Evolutionary conservation across 805 yeast species (phyloP), one percentile per base, ranked within the genome.

Genomic region (Kodamaea sagamina): DNA sequence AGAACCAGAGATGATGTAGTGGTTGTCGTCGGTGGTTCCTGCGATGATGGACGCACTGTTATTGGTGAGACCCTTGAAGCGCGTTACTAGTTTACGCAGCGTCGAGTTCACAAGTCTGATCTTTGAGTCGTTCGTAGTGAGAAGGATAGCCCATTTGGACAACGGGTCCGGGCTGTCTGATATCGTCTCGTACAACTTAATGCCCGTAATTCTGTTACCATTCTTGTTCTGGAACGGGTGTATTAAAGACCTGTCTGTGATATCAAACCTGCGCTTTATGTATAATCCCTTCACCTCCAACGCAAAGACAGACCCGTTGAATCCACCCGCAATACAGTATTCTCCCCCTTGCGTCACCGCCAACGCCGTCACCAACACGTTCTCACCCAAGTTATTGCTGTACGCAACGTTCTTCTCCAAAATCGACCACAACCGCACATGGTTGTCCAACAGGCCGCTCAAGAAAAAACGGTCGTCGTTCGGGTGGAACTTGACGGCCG

Each of bases 391-490:
- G 50, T 79, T 73, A 26, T 49, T 58, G 11, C 51, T 51, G 57
- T 67, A 85, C 6, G 83, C 73, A 4, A 85, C 82, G 35, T 75
- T 75, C 27, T 74, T 71, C 44, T 90, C 97, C 36, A 89, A 69
- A 19, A 90, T 82, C 1, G 92, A 84, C 95, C 96, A 88, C n/a
- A 90, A 61, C 43, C 95, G 66, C 12, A 87, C 72, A 16, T 77
- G 71, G 46, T 84, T 83, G 55, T 89, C 96, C 48, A 89, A 67
- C 40, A 92, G 84, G 4, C 95, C 92, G 49, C 89, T 82, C 2
- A 85, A 59, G 59, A 90, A 88, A 58, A 90, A 90, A 17, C 97
- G 64, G 58, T 90, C 97, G 63, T 90, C 97, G 1, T 68, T 67
- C 1, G 93, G 95, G 55, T 87, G 96, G 61, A 90, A 90, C 39